A percentile compares a stretch with the other conserved stretches of the same genome.
Conservation (phyloP, 768 basidiomycete genomes). For the Pleurotus citrinopileatus region DNA sequence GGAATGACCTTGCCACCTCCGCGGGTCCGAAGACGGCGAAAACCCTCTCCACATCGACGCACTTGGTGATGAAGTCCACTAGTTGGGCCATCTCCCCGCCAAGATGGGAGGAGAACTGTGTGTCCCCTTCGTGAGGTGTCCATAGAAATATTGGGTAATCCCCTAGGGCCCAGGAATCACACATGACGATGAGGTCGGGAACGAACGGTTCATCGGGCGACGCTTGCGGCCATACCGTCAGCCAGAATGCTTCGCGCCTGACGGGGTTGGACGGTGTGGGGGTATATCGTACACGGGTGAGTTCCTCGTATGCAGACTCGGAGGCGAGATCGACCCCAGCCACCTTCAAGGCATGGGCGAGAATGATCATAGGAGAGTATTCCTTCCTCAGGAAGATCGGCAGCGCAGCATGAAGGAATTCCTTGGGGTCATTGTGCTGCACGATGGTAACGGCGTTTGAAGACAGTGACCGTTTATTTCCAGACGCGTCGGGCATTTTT, state of each 20-base stretch:
- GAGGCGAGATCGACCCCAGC: constrained; percentile 32
- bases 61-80: constrained; percentile 31
- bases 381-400: constrained; percentile 42
- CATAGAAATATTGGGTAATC: constrained; percentile 54
- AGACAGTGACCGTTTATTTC: not conserved
- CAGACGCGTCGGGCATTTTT: not conserved
- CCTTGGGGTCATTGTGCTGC: constrained; percentile 35
- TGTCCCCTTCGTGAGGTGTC: constrained; percentile 27
- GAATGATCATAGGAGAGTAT: constrained; percentile 48
- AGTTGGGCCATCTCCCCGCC: constrained; percentile 32
- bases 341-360: constrained; percentile 45
- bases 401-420: constrained; percentile 39
- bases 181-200: constrained; percentile 46
- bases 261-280: not conserved
- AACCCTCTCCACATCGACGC: constrained; percentile 40
- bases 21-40: constrained; percentile 51
- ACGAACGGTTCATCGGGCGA: constrained; percentile 21
- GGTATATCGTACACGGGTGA: constrained; percentile 20
- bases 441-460: constrained; percentile 23
- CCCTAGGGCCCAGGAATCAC: constrained; percentile 40
- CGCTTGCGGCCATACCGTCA: constrained; percentile 43
- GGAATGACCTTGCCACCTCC: constrained; percentile 38
- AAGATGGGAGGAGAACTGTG: constrained; percentile 27
- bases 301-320: constrained; percentile 28
- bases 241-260: constrained; percentile 37